Evolutionary conservation across 345 rosid genomes (phyloP).

Genomic region (Moringa oleifera): DNA sequence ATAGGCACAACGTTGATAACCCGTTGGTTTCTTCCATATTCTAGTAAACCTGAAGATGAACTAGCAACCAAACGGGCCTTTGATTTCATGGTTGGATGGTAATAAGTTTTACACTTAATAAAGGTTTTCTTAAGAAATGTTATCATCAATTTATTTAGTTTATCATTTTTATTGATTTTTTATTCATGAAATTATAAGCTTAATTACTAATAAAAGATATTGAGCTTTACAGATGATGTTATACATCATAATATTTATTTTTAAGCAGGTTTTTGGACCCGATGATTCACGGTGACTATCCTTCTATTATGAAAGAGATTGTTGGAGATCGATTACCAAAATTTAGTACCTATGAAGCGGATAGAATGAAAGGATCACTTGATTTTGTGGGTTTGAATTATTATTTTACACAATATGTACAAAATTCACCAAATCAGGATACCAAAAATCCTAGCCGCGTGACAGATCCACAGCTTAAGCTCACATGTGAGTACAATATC

Average conservation of each 20-base stretch:
- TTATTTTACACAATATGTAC: slow-evolving; percentile 34
- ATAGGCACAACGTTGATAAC: slow-evolving; percentile 35
- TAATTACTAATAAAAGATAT: not conserved
- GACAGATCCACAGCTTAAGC: slow-evolving; percentile 26
- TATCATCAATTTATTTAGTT: not conserved
- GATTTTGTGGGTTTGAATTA: slow-evolving; percentile 53
- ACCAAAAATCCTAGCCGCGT: slow-evolving; percentile 11
- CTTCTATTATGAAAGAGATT: slow-evolving; percentile 23
- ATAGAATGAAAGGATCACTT: slow-evolving; percentile 37
- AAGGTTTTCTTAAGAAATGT: not conserved
- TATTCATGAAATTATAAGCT: too few species aligned
- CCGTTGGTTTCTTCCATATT: slow-evolving; percentile 33
- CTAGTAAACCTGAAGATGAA: slow-evolving; percentile 10
- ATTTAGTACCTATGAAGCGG: slow-evolving; percentile 27
- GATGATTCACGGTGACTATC: slow-evolving; percentile 34
- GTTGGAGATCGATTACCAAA: slow-evolving; percentile 35
- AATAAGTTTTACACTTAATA: not conserved
- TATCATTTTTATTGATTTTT: too few species aligned
- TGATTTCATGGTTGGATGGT: slow-evolving; percentile 48
- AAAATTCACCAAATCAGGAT: not conserved
- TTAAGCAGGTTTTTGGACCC: slow-evolving; percentile 43
- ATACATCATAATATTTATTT: not conserved
- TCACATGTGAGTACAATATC: slow-evolving; percentile 21
- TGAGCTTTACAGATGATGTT: too few species aligned
- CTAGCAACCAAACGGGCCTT: slow-evolving; percentile 26